Evolutionary conservation across 257 asterid genomes (phyloP).

Genomic region (Solanum medicagineum): DNA sequence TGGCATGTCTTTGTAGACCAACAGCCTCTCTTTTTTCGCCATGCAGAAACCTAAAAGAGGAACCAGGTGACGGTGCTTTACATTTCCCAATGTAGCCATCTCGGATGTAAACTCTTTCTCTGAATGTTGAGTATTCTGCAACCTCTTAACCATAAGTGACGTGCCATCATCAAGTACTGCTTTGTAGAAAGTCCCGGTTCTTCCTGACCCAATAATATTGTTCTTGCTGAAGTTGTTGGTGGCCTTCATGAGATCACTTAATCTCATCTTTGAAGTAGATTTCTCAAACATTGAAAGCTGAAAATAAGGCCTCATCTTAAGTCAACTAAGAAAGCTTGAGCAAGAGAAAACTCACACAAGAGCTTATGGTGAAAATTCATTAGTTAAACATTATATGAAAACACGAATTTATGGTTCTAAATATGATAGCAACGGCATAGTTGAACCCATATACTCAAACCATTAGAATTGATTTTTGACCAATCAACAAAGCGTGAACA

Average conservation of each 20-base stretch:
- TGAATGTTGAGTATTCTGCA: slow-evolving; percentile 56
- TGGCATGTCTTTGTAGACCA: slow-evolving; percentile 48
- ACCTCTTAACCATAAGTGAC: slow-evolving; percentile 48
- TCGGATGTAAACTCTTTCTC: slow-evolving; percentile 53
- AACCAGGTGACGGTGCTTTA: slow-evolving; percentile 52
- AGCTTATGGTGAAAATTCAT: not conserved
- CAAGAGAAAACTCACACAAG: not conserved
- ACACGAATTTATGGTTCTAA: not conserved
- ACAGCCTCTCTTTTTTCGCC: slow-evolving; percentile 46
- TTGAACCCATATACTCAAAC: not conserved
- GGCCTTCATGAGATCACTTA: slow-evolving; percentile 65
- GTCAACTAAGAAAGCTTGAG: not conserved
- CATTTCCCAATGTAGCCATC: slow-evolving; percentile 43
- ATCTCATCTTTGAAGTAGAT: slow-evolving; percentile 50
- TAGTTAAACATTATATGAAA: not conserved
- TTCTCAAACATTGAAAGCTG: slow-evolving; percentile 67
- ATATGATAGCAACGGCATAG: not conserved
- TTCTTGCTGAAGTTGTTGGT: slow-evolving; percentile 51
- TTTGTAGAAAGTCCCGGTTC: slow-evolving; percentile 61
- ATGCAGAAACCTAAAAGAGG: slow-evolving; percentile 57
- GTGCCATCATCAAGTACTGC: slow-evolving; percentile 55
- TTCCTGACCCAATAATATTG: slow-evolving; percentile 48
- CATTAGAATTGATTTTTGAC: not conserved
- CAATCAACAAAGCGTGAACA: not conserved
- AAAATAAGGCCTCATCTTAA: not conserved